A percentile compares a stretch with the other conserved stretches of the same genome.
phyloP scores from a whole-genome alignment of 2,329 filamentous ascomycete genomes.

The Neofusicoccum laricinum region DNA sequence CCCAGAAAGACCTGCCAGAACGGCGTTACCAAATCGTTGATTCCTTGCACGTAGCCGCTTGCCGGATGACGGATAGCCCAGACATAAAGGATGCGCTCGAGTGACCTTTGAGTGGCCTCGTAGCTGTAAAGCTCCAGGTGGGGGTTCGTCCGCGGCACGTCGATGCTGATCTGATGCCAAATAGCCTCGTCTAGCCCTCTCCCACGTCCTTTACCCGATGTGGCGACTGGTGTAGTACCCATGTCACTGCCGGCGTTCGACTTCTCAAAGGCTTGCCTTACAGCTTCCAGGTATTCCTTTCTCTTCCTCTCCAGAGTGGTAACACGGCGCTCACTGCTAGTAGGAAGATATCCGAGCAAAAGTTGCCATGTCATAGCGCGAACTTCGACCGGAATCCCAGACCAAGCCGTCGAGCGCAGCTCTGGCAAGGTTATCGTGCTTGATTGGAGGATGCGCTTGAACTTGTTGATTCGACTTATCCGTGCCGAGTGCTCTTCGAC shows the following conservation, averaged over 20 bases:
- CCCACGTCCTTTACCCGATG: slow-evolving; percentile 56
- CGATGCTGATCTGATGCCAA: slow-evolving; percentile 99
- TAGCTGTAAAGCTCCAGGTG: slow-evolving; percentile 94
- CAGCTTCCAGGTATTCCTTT: slow-evolving; percentile 94
- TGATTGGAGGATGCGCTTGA: slow-evolving; percentile 91
- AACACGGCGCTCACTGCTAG: slow-evolving; percentile 90
- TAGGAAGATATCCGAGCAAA: slow-evolving; percentile 89
- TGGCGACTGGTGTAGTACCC: slow-evolving; percentile 33
- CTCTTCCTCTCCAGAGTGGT: slow-evolving; percentile 88
- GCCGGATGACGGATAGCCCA: slow-evolving; percentile 98
- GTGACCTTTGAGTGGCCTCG: slow-evolving; percentile 88
- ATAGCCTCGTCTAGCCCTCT: slow-evolving; percentile 92
- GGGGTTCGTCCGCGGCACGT: slow-evolving; percentile 92
- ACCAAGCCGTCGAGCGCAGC: slow-evolving; percentile 84
- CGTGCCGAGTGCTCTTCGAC: slow-evolving; percentile 80
- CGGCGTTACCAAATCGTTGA: slow-evolving; percentile 95
- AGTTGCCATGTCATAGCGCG: slow-evolving; percentile 99
- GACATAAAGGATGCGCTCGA: slow-evolving; percentile 93
- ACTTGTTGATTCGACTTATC: slow-evolving; percentile 95
- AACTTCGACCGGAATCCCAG: slow-evolving; percentile 89
- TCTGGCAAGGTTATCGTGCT: slow-evolving; percentile 85
- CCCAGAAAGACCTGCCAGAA: slow-evolving; percentile 98
- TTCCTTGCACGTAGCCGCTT: slow-evolving; percentile 96
- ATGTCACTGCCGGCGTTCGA: slow-evolving; percentile 53
- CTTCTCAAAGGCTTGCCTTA: slow-evolving; percentile 64